Base-by-base conservation (phyloP, 805 yeast genomes). In the baker's yeast (Saccharomyces cerevisiae) region DNA sequence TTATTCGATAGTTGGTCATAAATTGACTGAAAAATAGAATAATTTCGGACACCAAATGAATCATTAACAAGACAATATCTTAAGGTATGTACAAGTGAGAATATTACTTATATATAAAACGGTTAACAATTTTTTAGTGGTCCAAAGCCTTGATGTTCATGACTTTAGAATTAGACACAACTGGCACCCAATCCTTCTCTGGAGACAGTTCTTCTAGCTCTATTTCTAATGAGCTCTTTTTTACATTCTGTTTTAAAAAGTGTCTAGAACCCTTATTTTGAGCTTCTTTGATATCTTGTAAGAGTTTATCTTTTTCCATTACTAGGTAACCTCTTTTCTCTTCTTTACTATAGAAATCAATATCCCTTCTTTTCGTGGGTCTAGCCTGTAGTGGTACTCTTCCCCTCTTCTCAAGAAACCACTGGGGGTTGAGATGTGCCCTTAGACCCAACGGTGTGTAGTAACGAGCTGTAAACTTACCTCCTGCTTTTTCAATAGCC, bases 301-400 rank as follows among this genome's bases (percentile, higher is more conserved):
- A 57, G 24, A 61, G 64, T 48, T 68, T 66, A 50, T 69, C 61
- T 55, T 56, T 67, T 57, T 67, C 80, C 62, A 72, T 78, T 51
- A 64, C 68, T 65, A 90, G 72, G 67, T 89, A 92, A 6, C 99
- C 99, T 60, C 89, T 79, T 65, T 82, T 82, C 41, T 76, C 82
- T 1, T 79, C 78, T 67, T 82, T 79, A 50, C 89, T 81, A 73
- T 94, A 92, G 70, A 77, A 89, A 55, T 81, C 82, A 54, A 92
- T 83, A 65, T 86, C 89, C 71, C 88, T 85, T 72, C 87, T 82
- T 61, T 81, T 83, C 8, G 85, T 85, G 13, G 99, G 99, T 70
- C 90, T 82, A 1, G 97, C 90, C 51, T 81, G 83, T 59, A 89
- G 69, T 48, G 98, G 98, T 14, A 91, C 69, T 59, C 89, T 82